These are phyloP conservation scores for Pseudogymnoascus sp. DNA, from an alignment of 2,329 filamentous ascomycete genomes.

Conservation along the genomic window DNA sequence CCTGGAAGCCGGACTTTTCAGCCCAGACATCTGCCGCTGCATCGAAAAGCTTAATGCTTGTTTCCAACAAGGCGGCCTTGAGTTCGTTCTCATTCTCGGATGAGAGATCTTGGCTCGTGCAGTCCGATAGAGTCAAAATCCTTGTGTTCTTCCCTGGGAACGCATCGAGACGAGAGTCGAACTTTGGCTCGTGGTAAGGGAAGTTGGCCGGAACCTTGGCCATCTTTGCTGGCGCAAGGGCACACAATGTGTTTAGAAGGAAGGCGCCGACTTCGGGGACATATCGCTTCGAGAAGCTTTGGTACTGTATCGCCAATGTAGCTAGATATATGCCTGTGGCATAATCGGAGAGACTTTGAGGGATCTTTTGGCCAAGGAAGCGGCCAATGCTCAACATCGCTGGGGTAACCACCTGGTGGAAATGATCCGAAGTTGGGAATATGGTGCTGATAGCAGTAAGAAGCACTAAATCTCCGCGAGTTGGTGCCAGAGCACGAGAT, in stretches of 20 bases:
- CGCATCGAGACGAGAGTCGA: slow-evolving; percentile 42
- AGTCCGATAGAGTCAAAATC: slow-evolving; percentile 54
- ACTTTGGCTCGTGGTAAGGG: slow-evolving; percentile 50
- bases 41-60: slow-evolving; percentile 58
- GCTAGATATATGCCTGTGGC: slow-evolving; percentile 70
- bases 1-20: slow-evolving; percentile 63
- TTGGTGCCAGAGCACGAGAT: slow-evolving; percentile 44
- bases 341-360: slow-evolving; percentile 57
- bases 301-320: slow-evolving; percentile 73
- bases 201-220: slow-evolving; percentile 46
- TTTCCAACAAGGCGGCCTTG: slow-evolving; percentile 54
- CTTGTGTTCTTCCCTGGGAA: slow-evolving; percentile 36
- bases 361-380: slow-evolving; percentile 71
- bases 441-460: slow-evolving; percentile 75
- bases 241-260: slow-evolving; percentile 62
- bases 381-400: slow-evolving; percentile 77
- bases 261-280: slow-evolving; percentile 85
- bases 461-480: slow-evolving; percentile 68
- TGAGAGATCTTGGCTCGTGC: slow-evolving; percentile 30
- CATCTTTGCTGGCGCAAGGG: slow-evolving; percentile 51
- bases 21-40: slow-evolving; percentile 66
- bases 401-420: slow-evolving; percentile 89
- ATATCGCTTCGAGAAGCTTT: slow-evolving; percentile 75
- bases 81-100: slow-evolving; percentile 25
- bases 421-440: slow-evolving; percentile 94